Conservation (phyloP, 192 early-diverging fungal genomes). For the Funneliformis geosporum region DNA sequence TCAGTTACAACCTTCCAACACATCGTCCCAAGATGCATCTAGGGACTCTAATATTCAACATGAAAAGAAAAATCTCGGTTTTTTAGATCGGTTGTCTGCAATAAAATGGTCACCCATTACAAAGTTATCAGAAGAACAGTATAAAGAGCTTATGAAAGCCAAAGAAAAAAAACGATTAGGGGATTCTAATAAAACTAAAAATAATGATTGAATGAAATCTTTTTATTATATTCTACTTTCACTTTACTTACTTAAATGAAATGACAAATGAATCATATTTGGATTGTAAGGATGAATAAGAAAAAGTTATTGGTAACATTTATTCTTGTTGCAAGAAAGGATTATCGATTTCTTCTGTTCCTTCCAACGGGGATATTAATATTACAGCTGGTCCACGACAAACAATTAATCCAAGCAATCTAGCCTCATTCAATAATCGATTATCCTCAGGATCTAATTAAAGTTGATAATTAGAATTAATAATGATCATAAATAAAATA, state of each 20-base stretch:
- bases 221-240: too few relatives aligned
- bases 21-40: not conserved
- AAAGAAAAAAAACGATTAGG: not conserved
- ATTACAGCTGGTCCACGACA: slow-evolving; percentile 89
- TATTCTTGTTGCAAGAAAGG: slow-evolving; percentile 65
- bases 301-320: not conserved
- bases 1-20: not conserved
- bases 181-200: not conserved
- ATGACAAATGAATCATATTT: too few relatives aligned
- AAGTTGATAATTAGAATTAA: not conserved
- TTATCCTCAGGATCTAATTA: slow-evolving; percentile 47
- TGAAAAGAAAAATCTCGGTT: not conserved
- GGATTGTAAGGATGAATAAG: too few relatives aligned
- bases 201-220: not conserved
- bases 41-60: not conserved
- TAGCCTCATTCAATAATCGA: slow-evolving; percentile 52
- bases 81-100: not conserved
- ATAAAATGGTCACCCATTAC: slow-evolving; percentile 12
- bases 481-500: not conserved
- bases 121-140: slow-evolving; percentile 16
- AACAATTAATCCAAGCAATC: slow-evolving; percentile 83
- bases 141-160: not conserved
- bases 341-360: slow-evolving; percentile 88
- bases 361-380: slow-evolving; percentile 88
- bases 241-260: too few relatives aligned